These are phyloP conservation scores for Trichaptum fuscoviolaceum DNA, from an alignment of 768 basidiomycete genomes.

Conservation along the genomic window DNA sequence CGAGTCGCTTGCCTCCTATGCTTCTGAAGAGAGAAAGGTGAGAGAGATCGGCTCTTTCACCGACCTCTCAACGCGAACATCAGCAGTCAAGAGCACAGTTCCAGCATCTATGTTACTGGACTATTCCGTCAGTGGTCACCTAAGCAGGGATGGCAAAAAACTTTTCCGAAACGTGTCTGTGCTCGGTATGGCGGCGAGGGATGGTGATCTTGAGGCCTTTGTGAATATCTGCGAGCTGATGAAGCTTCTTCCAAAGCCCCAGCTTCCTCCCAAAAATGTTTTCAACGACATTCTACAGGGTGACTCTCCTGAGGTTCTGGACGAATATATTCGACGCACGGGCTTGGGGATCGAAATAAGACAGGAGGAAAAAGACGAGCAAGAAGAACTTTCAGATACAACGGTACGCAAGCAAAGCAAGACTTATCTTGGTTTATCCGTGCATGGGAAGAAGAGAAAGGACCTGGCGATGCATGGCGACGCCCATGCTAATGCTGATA, in stretches of 20 bases:
- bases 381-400: conserved; percentile 28
- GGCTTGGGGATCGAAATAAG: conserved; percentile 27
- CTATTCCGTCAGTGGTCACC: conserved; percentile 6
- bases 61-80: conserved; percentile 47
- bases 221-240: conserved; percentile 40
- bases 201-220: conserved; percentile 48
- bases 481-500: conserved; percentile 30
- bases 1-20: conserved; percentile 16
- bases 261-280: conserved; percentile 18
- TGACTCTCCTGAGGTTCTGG: conserved; percentile 47
- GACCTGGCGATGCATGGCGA: conserved; percentile 49
- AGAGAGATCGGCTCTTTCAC: conserved; percentile 37
- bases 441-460: conserved; percentile 58
- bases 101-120: conserved; percentile 35
- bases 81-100: conserved; percentile 34
- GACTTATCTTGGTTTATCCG: conserved; percentile 53
- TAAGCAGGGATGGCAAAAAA: conserved; percentile 3
- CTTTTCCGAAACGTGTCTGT: conserved; percentile 14
- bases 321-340: conserved; percentile 51
- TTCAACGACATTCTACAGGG: conserved; percentile 27
- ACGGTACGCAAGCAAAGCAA: conserved; percentile 23
- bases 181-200: conserved; percentile 33
- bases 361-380: conserved; percentile 16
- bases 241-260: conserved; percentile 25
- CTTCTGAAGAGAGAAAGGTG: conserved; percentile 27